These are phyloP conservation scores for Quercus agrifolia DNA, from an alignment of 306 rosid species.

Conservation along the genomic window DNA sequence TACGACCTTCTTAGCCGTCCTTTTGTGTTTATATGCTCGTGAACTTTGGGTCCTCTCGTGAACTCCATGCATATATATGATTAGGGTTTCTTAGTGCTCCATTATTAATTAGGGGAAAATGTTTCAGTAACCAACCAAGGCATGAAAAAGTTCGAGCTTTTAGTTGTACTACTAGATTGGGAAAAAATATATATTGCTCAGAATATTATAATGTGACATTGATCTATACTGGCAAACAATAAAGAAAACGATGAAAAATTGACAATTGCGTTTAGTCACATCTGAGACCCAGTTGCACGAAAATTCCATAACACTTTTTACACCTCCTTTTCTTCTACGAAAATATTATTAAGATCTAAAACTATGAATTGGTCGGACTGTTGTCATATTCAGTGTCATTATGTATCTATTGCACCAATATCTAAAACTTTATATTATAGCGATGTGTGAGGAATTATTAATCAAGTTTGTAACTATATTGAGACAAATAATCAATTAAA, in stretches of 20 bases:
- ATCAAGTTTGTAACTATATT: too few species aligned
- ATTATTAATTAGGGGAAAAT: slow-evolving; percentile 33
- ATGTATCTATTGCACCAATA: neutral
- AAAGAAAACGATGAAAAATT: too few species aligned
- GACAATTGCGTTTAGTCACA: neutral
- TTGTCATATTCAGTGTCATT: slow-evolving; percentile 3
- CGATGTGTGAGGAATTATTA: too few species aligned
- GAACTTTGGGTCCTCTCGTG: slow-evolving; percentile 54
- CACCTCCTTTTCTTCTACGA: neutral
- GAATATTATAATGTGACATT: neutral
- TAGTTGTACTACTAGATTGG: slow-evolving; percentile 3
- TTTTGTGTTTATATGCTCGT: slow-evolving; percentile 45
- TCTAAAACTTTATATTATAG: too few species aligned
- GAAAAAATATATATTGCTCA: neutral
- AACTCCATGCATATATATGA: slow-evolving; percentile 28
- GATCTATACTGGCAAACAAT: too few species aligned
- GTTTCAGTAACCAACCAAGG: slow-evolving; percentile 13
- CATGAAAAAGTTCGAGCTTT: slow-evolving; percentile 25
- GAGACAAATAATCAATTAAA: too few species aligned
- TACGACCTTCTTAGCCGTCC: slow-evolving; percentile 45
- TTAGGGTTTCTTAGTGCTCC: slow-evolving; percentile 20
- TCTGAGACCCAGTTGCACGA: neutral
- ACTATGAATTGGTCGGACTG: neutral
- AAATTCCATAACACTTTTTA: neutral
- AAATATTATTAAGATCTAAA: neutral